phyloP scores from a whole-genome alignment of 2,329 filamentous ascomycete genomes.

The Alternaria longipes region DNA sequence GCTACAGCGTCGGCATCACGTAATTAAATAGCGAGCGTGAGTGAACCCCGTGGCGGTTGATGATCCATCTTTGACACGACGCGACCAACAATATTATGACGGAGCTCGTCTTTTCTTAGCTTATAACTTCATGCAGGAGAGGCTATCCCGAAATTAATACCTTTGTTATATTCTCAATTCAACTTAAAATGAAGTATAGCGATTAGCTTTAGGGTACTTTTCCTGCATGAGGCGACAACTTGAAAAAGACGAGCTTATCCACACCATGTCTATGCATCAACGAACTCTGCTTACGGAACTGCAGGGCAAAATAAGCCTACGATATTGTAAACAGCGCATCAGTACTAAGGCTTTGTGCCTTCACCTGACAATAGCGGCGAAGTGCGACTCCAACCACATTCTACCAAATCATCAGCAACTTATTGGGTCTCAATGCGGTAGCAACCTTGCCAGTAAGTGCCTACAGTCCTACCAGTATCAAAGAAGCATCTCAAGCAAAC shows the following conservation, averaged over 20 bases:
- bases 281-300: conserved; percentile 13
- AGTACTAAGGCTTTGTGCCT: not conserved
- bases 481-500: not conserved
- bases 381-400: not conserved
- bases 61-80: conserved; percentile 9
- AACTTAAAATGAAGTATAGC: no score
- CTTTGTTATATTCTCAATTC: not conserved
- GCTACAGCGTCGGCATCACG: not conserved
- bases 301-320: conserved; percentile 2
- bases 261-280: no score
- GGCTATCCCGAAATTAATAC: not conserved
- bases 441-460: conserved; percentile 19
- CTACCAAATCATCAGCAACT: not conserved
- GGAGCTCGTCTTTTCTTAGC: not conserved
- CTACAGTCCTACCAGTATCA: not conserved
- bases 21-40: conserved; percentile 1
- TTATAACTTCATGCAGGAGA: not conserved
- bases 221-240: no score
- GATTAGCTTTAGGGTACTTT: no score
- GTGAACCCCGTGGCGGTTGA: conserved; percentile 10
- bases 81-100: conserved; percentile 16
- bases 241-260: no score
- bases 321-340: not conserved
- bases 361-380: not conserved
- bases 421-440: conserved; percentile 23